Evolutionary conservation across 179 eudicot genomes (phyloP).

Genomic region (Monotropa hypopitys): DNA sequence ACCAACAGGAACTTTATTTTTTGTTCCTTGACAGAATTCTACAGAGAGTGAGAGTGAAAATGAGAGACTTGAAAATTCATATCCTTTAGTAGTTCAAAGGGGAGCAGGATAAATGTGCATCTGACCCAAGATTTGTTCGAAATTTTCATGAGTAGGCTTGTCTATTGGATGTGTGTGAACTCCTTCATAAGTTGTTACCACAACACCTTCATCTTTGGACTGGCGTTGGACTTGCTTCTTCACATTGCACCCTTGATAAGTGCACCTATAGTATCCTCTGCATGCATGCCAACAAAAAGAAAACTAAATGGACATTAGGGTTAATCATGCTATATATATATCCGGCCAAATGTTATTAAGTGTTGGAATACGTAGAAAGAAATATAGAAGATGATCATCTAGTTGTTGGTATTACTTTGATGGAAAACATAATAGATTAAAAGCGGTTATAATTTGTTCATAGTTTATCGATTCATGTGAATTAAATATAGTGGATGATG

Average conservation of each 20-base stretch:
- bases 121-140: slow-evolving; percentile 63
- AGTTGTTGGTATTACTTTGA: too few relatives aligned
- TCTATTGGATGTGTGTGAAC: slow-evolving; percentile 51
- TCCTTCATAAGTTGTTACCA: slow-evolving; percentile 67
- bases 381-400: too few relatives aligned
- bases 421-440: too few relatives aligned
- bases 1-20: too few relatives aligned
- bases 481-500: too few relatives aligned
- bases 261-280: slow-evolving; percentile 64
- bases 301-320: neutral
- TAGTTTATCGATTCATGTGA: too few relatives aligned
- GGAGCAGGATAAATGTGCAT: slow-evolving; percentile 55
- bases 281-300: neutral
- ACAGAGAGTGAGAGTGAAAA: too few relatives aligned
- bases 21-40: neutral
- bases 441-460: too few relatives aligned
- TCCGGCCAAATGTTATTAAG: too few relatives aligned
- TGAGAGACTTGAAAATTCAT: too few relatives aligned
- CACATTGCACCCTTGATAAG: slow-evolving; percentile 55
- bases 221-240: slow-evolving; percentile 75
- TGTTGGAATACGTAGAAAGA: too few relatives aligned
- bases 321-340: too few relatives aligned
- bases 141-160: slow-evolving; percentile 48
- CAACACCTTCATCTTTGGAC: slow-evolving; percentile 48
- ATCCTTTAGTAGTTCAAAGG: neutral